These are phyloP conservation scores for Iris macrosiphon DNA, from an alignment of 106 monocot species.

Conservation along the genomic window DNA sequence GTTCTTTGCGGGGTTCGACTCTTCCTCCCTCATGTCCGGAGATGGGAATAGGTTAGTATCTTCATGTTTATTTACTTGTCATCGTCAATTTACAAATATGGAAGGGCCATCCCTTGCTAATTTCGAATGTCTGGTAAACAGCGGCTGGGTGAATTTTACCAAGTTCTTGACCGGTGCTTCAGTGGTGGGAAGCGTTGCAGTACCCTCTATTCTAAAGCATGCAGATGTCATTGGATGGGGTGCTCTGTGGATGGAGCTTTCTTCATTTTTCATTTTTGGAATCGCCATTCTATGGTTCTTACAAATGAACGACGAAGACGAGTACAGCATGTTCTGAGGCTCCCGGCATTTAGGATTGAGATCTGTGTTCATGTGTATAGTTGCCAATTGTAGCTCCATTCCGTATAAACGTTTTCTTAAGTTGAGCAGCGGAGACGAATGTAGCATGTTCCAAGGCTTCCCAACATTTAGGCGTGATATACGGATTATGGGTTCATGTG, in stretches of 20 bases:
- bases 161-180: conserved; percentile 93
- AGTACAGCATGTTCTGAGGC: conserved; percentile 50
- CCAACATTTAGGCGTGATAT: no score
- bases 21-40: conserved; percentile 44
- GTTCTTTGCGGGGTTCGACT: conserved; percentile 58
- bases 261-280: conserved; percentile 66
- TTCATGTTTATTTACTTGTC: background rate
- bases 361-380: no score
- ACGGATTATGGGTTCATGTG: no score
- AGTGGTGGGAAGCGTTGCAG: conserved; percentile 84
- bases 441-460: no score
- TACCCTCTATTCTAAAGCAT: conserved; percentile 88
- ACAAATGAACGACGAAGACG: conserved; percentile 42
- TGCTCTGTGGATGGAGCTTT: conserved; percentile 84
- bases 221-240: conserved; percentile 78
- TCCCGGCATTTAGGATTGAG: no score
- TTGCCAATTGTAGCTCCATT: no score
- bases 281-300: conserved; percentile 51
- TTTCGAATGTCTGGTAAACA: no score
- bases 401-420: no score
- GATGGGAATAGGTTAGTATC: conserved; percentile 42
- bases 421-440: no score
- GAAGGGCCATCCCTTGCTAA: no score
- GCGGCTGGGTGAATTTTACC: conserved; percentile 56
- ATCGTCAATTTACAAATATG: no score